These are phyloP conservation scores for Basidioascus undulatus DNA, from an alignment of 768 basidiomycete genomes.

Conservation along the genomic window DNA sequence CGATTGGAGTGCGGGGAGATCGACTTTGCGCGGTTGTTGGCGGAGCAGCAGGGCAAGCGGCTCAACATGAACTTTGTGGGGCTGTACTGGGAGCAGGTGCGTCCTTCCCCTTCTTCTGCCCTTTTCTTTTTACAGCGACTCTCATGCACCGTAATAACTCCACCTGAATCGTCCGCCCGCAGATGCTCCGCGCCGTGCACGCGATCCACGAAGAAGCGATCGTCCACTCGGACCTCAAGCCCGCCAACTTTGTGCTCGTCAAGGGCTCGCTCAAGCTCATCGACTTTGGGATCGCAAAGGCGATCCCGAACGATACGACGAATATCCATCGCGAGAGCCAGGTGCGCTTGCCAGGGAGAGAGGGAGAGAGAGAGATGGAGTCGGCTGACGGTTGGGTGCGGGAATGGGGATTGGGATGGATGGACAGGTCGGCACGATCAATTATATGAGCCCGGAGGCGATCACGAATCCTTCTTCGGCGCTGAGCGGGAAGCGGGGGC, in stretches of 20 bases:
- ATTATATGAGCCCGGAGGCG: slow-evolving; percentile 97
- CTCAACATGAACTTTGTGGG: slow-evolving; percentile 84
- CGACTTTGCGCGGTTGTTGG: slow-evolving; percentile 60
- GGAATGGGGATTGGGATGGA: too few species aligned
- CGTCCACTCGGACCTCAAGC: slow-evolving; percentile 93
- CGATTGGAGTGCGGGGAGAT: slow-evolving; percentile 96
- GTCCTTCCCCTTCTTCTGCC: slow-evolving; percentile 7
- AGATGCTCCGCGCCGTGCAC: slow-evolving; percentile 98
- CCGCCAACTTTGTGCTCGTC: slow-evolving; percentile 93
- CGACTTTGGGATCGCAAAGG: slow-evolving; percentile 98
- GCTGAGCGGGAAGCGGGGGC: slow-evolving; percentile 58
- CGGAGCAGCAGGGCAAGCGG: slow-evolving; percentile 58
- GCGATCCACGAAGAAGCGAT: slow-evolving; percentile 97
- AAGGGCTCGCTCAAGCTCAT: slow-evolving; percentile 88
- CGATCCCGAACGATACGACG: slow-evolving; percentile 93
- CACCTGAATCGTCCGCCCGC: background rate
- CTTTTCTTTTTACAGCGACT: background rate
- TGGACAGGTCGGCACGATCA: slow-evolving; percentile 85
- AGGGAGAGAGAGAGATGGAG: too few species aligned
- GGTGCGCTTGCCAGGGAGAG: slow-evolving; percentile 23
- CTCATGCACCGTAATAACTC: background rate
- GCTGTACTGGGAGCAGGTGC: slow-evolving; percentile 89
- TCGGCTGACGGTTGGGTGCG: too few species aligned
- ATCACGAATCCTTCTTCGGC: slow-evolving; percentile 35
- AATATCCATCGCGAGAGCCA: slow-evolving; percentile 93